A percentile compares a stretch with the other conserved stretches of the same genome.
These are phyloP conservation scores for Pseudozyma pruni DNA, from an alignment of 1,284 basidiomycete species.

Conservation along the genomic window DNA sequence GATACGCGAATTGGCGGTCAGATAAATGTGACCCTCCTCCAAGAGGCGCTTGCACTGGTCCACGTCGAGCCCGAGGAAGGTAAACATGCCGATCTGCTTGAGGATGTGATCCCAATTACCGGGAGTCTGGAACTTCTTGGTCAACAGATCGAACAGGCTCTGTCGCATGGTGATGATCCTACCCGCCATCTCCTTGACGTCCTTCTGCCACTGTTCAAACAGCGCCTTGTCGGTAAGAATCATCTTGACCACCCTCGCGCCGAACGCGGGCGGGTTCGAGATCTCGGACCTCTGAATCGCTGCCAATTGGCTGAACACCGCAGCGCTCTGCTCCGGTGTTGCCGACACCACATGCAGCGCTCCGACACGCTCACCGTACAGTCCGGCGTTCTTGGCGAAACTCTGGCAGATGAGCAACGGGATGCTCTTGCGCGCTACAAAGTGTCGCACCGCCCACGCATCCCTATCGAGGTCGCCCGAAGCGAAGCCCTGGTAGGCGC, in stretches of 20 bases:
- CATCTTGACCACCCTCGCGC: slow-evolving; percentile 80
- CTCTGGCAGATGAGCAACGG: slow-evolving; percentile 91
- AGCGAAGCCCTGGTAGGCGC: slow-evolving; percentile 91
- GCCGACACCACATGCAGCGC: slow-evolving; percentile 70
- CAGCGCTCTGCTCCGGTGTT: slow-evolving; percentile 46
- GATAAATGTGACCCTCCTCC: slow-evolving; percentile 84
- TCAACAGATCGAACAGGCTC: slow-evolving; percentile 80
- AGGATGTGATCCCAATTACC: slow-evolving; percentile 79
- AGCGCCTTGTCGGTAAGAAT: slow-evolving; percentile 74
- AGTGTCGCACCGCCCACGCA: slow-evolving; percentile 93
- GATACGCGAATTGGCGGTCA: slow-evolving; percentile 86
- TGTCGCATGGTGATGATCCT: slow-evolving; percentile 90
- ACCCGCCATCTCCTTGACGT: slow-evolving; percentile 90
- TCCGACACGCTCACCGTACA: slow-evolving; percentile 86
- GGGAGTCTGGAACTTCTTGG: slow-evolving; percentile 86
- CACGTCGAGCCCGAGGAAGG: slow-evolving; percentile 61
- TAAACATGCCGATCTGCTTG: slow-evolving; percentile 67
- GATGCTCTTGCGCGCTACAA: slow-evolving; percentile 76
- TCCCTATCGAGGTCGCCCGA: slow-evolving; percentile 88
- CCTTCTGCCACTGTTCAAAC: slow-evolving; percentile 86
- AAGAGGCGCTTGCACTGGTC: slow-evolving; percentile 78
- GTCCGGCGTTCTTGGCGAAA: slow-evolving; percentile 94
- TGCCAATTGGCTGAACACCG: slow-evolving; percentile 75
- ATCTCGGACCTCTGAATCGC: slow-evolving; percentile 90
- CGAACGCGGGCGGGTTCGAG: slow-evolving; percentile 89